Conservation (phyloP, 2,329 filamentous ascomycete genomes). For the Fusarium bactridioides region DNA sequence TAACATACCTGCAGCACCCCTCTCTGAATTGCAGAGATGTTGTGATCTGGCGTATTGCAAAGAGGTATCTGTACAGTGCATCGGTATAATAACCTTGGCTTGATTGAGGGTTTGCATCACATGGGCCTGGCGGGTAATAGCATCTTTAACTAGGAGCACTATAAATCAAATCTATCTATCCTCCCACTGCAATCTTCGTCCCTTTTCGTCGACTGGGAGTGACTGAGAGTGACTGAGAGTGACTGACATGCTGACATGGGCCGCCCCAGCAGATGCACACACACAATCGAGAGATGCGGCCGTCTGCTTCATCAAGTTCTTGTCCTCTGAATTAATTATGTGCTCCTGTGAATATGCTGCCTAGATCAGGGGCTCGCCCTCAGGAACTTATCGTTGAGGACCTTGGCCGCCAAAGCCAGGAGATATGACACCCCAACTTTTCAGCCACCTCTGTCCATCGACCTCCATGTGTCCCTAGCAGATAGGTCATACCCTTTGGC, state of each 20-base stretch:
- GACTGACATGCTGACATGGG: not conserved
- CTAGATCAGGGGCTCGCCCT: not conserved
- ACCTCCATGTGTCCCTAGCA: constrained; percentile 19
- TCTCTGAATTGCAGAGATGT: constrained; percentile 23
- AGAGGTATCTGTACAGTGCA: constrained; percentile 9
- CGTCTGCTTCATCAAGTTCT: constrained; percentile 23
- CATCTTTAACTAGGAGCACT: constrained; percentile 12
- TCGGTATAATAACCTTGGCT: not conserved
- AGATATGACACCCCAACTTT: constrained; percentile 9
- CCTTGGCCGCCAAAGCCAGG: constrained; percentile 12
- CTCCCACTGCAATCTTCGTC: not conserved
- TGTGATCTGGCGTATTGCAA: constrained; percentile 22
- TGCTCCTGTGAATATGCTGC: not conserved
- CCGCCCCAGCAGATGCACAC: constrained; percentile 9
- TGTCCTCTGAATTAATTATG: not conserved
- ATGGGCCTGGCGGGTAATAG: constrained; percentile 19
- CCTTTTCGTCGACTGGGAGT: constrained; percentile 1
- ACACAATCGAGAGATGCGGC: constrained; percentile 26
- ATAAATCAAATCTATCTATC: not conserved
- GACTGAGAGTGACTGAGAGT: not conserved
- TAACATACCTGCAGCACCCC: constrained; percentile 48
- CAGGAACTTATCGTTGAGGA: not conserved
- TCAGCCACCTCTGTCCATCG: not conserved
- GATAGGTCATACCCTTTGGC: constrained; percentile 16
- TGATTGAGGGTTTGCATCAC: constrained; percentile 31